Evolutionary conservation across 352 stramenopile genomes (phyloP).

Genomic region (Hyaloperonospora brassicae): DNA sequence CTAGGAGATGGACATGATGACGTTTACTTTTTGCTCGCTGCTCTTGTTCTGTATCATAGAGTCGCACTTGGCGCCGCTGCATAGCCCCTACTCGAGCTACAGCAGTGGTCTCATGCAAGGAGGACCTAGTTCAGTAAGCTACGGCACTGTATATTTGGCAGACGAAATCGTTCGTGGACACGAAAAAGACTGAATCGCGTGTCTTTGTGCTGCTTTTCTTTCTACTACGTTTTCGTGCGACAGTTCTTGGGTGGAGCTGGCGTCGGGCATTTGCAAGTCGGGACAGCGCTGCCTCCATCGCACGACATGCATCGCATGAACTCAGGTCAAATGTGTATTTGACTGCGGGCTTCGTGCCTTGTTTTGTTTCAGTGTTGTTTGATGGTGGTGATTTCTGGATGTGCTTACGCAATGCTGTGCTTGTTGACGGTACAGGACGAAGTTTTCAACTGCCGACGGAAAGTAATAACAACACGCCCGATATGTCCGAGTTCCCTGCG

Average conservation of each 20-base stretch:
- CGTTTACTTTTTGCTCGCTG: background rate
- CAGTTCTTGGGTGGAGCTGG: conserved; percentile 49
- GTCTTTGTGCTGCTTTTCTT: background rate
- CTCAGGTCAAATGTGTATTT: conserved; percentile 16
- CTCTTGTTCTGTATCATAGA: conserved; percentile 1
- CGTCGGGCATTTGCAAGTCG: conserved; percentile 26
- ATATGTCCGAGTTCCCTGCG: conserved; percentile 82
- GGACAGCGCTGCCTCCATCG: conserved; percentile 20
- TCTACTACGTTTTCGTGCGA: conserved; percentile 5
- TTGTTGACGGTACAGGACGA: conserved; percentile 36
- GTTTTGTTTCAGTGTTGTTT: too few species aligned
- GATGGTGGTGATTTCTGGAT: background rate
- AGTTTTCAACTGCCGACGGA: conserved; percentile 43
- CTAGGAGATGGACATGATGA: too few species aligned
- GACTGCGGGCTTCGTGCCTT: too few species aligned
- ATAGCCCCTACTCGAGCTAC: conserved; percentile 38
- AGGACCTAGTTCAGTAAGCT: conserved; percentile 35
- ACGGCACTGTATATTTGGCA: background rate
- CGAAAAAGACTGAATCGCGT: background rate
- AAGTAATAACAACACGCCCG: conserved; percentile 46
- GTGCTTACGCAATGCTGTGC: background rate
- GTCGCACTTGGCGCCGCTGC: conserved; percentile 12
- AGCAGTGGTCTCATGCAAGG: conserved; percentile 36
- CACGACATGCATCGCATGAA: conserved; percentile 62
- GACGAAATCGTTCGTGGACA: background rate